Evolutionary conservation across 371 early-diverging fungal species (phyloP), one percentile per base, ranked within the genome.

Genomic region (Zychaea mexicana): DNA sequence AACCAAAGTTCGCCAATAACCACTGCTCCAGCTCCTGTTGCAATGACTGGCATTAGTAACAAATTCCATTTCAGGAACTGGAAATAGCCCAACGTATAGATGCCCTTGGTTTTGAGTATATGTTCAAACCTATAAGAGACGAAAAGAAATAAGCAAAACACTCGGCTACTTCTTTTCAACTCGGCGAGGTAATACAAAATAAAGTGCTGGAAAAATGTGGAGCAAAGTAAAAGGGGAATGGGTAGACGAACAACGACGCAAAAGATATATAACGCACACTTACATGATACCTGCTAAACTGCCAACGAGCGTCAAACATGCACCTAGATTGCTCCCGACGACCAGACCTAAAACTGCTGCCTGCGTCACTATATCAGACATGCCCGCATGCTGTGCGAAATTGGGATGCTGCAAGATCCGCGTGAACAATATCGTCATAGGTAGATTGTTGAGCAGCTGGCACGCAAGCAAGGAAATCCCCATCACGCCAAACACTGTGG

Each of bases 231-330:
- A n/a, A n/a, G n/a, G n/a, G 56, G 49, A 31, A 55, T 21, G 31
- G n/a, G 2, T 15, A 36, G 30, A 63, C 2, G n/a, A 28, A 21
- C 24, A 24, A 55, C 8, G 55, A 4, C 2, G 26, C 42, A 55
- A 52, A 31, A 30, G 47, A 17, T 36, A 32, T 47, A 49, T 9
- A 0, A 4, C 26, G 24, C 5, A 19, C 12, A 47, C 73, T 74
- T 77, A 90, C 92, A 91, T 93, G 52, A 94, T 74, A 9, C 95
- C 95, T 2, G 95, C 93, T 64, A 94, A 68, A 46, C 89, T 87
- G 17, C 92, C 93, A 5, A 90, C 83, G 12, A 87, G 69, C 3
- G 91, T 87, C 33, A 92, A 68, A 56, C 90, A 89, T 13, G 93
- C 95, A 2, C 95, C 95, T 42, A 94, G 58, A 64, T 94, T 93